phyloP scores from a whole-genome alignment of 2,329 filamentous ascomycete genomes.

The Fusarium paranaense region DNA sequence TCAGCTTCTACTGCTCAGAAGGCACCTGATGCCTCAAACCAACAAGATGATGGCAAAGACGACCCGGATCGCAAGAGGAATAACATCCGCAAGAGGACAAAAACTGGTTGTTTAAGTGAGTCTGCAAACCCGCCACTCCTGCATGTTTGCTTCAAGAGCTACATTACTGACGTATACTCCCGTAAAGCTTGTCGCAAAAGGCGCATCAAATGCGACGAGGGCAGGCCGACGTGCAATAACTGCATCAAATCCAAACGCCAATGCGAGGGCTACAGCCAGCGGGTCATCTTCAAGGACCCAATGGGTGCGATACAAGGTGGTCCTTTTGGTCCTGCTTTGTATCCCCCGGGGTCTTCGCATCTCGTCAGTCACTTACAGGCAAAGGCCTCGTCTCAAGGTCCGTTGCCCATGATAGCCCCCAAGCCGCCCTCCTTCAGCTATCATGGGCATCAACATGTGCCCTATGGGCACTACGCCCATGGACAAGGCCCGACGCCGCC shows the following conservation, averaged over 20 bases:
- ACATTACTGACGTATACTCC: conserved; percentile 37
- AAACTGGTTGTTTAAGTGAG: conserved; percentile 92
- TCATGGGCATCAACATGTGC: conserved; percentile 34
- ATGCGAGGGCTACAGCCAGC: conserved; percentile 87
- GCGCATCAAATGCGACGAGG: conserved; percentile 97
- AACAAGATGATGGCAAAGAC: conserved; percentile 53
- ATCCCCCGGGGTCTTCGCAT: conserved; percentile 54
- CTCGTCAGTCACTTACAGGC: conserved; percentile 48
- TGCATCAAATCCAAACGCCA: conserved; percentile 87
- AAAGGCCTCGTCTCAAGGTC: conserved; percentile 53
- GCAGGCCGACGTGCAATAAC: conserved; percentile 83
- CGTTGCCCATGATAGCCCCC: conserved; percentile 60
- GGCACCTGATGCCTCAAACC: conserved; percentile 47
- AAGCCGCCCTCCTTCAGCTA: conserved; percentile 57
- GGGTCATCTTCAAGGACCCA: conserved; percentile 83
- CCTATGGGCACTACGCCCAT: conserved; percentile 31
- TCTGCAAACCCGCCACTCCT: conserved; percentile 30
- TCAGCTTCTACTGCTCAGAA: conserved; percentile 29
- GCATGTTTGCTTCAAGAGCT: neutral
- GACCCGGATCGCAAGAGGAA: conserved; percentile 60
- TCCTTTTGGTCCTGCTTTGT: conserved; percentile 56
- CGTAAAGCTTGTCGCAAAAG: conserved; percentile 85
- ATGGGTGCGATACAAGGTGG: conserved; percentile 57
- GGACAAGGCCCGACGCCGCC: conserved; percentile 26
- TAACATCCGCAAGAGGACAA: conserved; percentile 77